Conservation (phyloP, 106 monocot genomes). For the Gastrodia elata region DNA sequence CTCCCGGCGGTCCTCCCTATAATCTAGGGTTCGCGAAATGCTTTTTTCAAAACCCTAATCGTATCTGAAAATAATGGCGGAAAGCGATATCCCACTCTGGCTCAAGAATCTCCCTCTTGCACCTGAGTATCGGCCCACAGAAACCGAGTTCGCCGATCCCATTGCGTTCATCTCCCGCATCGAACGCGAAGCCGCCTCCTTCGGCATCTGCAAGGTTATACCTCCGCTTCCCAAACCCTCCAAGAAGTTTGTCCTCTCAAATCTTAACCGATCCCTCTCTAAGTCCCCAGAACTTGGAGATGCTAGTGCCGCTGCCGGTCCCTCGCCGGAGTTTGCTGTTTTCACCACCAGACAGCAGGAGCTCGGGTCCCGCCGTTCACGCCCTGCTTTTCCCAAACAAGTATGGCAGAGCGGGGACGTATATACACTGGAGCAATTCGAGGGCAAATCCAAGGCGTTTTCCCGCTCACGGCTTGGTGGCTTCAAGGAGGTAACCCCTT, state of each 20-base stretch:
- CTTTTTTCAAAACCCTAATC: conserved; percentile 4
- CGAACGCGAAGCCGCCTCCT: conserved; percentile 70
- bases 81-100: conserved; percentile 52
- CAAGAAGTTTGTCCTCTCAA: conserved; percentile 52
- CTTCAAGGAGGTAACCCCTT: conserved; percentile 34
- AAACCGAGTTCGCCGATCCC: conserved; percentile 93
- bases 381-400: conserved; percentile 40
- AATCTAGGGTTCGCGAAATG: conserved; percentile 6
- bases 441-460: conserved; percentile 74
- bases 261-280: conserved; percentile 59
- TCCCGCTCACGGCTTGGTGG: conserved; percentile 33
- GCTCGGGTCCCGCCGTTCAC: conserved; percentile 37
- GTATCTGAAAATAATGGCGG: conserved; percentile 18
- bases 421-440: conserved; percentile 89
- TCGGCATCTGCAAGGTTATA: conserved; percentile 97
- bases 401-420: conserved; percentile 93
- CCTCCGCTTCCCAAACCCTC: conserved; percentile 78
- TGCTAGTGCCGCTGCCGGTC: background rate
- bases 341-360: conserved; percentile 90
- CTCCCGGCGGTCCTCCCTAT: background rate
- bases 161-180: conserved; percentile 89
- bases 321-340: conserved; percentile 7
- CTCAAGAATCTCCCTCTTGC: conserved; percentile 71
- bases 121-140: conserved; percentile 81
- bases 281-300: conserved; percentile 21